These are phyloP conservation scores for Phaseolus coccineus DNA, from an alignment of 331 rosid species.

Conservation along the genomic window DNA sequence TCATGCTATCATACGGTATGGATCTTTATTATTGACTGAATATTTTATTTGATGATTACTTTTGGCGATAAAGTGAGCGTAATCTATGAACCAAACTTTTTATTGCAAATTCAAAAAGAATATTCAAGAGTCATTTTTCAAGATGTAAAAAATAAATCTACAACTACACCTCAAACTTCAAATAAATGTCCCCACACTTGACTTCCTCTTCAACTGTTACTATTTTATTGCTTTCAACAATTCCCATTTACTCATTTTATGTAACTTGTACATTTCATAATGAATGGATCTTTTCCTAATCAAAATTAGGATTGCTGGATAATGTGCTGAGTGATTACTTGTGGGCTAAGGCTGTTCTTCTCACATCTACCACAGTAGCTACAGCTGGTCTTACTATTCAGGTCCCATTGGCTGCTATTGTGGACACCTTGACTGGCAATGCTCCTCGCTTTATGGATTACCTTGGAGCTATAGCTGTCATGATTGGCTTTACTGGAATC, in stretches of 20 bases:
- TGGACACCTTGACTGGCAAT: constrained; percentile 76
- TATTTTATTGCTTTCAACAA: background rate
- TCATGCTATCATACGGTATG: background rate
- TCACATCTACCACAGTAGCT: constrained; percentile 94
- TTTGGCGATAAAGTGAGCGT: no score
- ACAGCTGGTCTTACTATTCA: constrained; percentile 96
- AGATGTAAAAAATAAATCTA: background rate
- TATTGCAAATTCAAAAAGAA: no score
- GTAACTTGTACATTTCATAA: background rate
- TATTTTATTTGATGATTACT: no score
- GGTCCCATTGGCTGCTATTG: constrained; percentile 92
- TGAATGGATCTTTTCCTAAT: constrained; percentile 18
- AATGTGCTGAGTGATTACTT: constrained; percentile 93
- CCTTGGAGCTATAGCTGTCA: constrained; percentile 83
- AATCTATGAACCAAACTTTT: no score
- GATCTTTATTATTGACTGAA: no score
- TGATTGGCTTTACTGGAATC: constrained; percentile 88
- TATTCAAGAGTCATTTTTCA: no score
- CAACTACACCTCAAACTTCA: constrained; percentile 6
- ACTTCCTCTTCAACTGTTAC: background rate
- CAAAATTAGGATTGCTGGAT: constrained; percentile 75
- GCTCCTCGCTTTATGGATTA: constrained; percentile 83
- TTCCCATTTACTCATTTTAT: background rate
- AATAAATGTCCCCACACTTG: background rate
- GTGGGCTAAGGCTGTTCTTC: constrained; percentile 99